phyloP scores from a whole-genome alignment of 2,329 filamentous ascomycete genomes.

The Magnaporthiopsis rhizophila region DNA sequence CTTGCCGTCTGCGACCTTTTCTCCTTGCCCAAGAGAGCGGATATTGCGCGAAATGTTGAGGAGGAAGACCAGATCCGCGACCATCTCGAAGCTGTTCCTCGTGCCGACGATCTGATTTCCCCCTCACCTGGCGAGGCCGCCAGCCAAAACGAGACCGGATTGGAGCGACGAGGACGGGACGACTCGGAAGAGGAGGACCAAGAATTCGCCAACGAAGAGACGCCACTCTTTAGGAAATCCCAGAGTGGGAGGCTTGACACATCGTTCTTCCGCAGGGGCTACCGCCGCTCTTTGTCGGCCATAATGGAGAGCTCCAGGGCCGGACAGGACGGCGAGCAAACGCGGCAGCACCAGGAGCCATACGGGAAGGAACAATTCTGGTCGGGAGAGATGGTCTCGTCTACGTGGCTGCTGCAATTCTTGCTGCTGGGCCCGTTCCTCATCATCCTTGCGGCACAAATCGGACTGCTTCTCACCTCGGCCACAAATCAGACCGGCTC shows the following conservation, averaged over 20 bases:
- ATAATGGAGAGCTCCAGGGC: conserved; percentile 16
- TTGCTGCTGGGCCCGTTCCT: conserved; percentile 71
- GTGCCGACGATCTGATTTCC: conserved; percentile 29
- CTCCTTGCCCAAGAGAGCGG: conserved; percentile 61
- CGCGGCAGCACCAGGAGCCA: conserved; percentile 27
- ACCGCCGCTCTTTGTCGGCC: conserved; percentile 39
- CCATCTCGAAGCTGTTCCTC: conserved; percentile 21
- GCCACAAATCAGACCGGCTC: conserved; percentile 73
- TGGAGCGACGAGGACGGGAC: conserved; percentile 18
- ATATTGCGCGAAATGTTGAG: conserved; percentile 54
- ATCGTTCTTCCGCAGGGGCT: conserved; percentile 40
- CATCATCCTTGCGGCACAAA: conserved; percentile 68
- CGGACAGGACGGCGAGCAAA: conserved; percentile 17
- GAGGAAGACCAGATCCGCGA: conserved; percentile 38
- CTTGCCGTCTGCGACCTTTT: conserved; percentile 77
- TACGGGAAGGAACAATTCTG: conserved; percentile 76
- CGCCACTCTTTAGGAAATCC: conserved; percentile 34
- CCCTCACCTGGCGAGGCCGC: conserved; percentile 28
- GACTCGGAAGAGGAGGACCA: conserved; percentile 26
- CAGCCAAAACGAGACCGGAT: conserved; percentile 9
- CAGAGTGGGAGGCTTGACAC: conserved; percentile 31
- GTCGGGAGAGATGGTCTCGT: conserved; percentile 71
- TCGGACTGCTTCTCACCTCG: conserved; percentile 63
- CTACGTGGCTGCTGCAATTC: conserved; percentile 85
- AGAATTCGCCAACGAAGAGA: conserved; percentile 40